A percentile compares a stretch with the other conserved stretches of the same genome.
Conservation (phyloP, 2,329 filamentous ascomycete species). For the Myrmaecium sp. region DNA sequence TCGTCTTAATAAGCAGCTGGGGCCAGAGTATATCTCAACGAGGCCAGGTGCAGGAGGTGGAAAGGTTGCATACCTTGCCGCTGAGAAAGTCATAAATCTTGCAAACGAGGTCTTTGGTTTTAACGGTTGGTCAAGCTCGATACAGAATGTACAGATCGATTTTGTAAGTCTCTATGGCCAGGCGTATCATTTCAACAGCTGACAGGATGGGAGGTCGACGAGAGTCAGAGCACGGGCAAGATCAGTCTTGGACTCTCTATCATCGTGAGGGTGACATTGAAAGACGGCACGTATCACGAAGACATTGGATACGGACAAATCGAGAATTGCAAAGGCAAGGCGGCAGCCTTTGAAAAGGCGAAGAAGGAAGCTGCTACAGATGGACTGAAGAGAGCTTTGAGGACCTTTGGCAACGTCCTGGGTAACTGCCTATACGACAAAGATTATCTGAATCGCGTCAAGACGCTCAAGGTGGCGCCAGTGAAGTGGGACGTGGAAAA, state of each 20-base stretch:
- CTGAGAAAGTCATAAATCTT: constrained; percentile 88
- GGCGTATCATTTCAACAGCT: constrained; percentile 6
- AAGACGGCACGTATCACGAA: constrained; percentile 93
- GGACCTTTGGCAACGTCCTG: constrained; percentile 88
- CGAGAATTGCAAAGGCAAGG: constrained; percentile 91
- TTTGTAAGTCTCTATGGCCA: constrained; percentile 39
- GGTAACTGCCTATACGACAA: constrained; percentile 99
- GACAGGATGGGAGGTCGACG: constrained; percentile 44
- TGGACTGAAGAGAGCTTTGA: constrained; percentile 71
- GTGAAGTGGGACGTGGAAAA: constrained; percentile 63
- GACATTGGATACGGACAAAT: constrained; percentile 95
- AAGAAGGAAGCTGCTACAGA: constrained; percentile 98
- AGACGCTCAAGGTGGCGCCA: constrained; percentile 67
- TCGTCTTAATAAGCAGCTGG: constrained; percentile 80
- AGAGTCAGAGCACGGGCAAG: constrained; percentile 59
- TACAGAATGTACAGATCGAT: constrained; percentile 86
- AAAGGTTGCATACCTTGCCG: constrained; percentile 86
- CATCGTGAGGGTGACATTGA: constrained; percentile 74
- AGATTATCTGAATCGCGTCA: constrained; percentile 77
- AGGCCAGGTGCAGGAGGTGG: constrained; percentile 67
- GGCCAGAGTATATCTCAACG: constrained; percentile 87
- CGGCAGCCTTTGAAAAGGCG: constrained; percentile 90
- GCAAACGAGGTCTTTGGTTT: constrained; percentile 94
- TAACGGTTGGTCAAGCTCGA: constrained; percentile 94
- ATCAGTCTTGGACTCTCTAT: constrained; percentile 78